Evolutionary conservation across 148 eudicot species (phyloP), one percentile per base, ranked within the genome.

Genomic region (Rhododendron kiyosumense): DNA sequence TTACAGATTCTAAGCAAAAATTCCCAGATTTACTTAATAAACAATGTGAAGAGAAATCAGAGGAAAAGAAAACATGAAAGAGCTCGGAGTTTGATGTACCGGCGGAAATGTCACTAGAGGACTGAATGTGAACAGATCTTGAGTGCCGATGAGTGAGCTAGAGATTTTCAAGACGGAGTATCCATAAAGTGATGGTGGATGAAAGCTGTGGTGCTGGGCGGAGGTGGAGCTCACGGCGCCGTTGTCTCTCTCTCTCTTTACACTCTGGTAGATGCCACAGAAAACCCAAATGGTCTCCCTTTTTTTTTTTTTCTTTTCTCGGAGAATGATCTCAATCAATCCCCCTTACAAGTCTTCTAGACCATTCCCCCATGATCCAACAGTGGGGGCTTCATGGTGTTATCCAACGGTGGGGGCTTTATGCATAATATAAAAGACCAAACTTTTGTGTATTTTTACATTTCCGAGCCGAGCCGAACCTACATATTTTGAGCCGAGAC

Each of bases 161-260:
- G 30, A 17, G 52, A 28, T 18, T 14, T 73, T 10, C 1, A 7
- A 59, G 28, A 49, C 28, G 38, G 46, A 36, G n/a, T 1, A 7
- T 2, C 8, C 45, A 41, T 22, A 26, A n/a, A 79, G 78, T 52
- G 69, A 34, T 54, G 73, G 45, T n/a, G 87, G 67, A 6, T 49
- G 28, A n/a, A 83, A 65, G 43, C 18, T 49, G 84, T 69, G 51
- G 9, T 10, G 63, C 28, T 28, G 5, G 51, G 57, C 28, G 59
- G 81, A 52, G 81, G 12, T 41, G 86, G 65, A 78, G 74, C 59
- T 57, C 61, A 81, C 75, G 82, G 86, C 54, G 59, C 59, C 59
- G 36, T 6, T 34, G 32, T 15, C 52, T 41, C 14, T 65, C 75
- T 3, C 38, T 69, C 75, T 26, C 75, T 28, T n/a, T 32, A 11